These are phyloP conservation scores for Iberis pinnata DNA, from an alignment of 345 rosid species.

Conservation along the genomic window DNA sequence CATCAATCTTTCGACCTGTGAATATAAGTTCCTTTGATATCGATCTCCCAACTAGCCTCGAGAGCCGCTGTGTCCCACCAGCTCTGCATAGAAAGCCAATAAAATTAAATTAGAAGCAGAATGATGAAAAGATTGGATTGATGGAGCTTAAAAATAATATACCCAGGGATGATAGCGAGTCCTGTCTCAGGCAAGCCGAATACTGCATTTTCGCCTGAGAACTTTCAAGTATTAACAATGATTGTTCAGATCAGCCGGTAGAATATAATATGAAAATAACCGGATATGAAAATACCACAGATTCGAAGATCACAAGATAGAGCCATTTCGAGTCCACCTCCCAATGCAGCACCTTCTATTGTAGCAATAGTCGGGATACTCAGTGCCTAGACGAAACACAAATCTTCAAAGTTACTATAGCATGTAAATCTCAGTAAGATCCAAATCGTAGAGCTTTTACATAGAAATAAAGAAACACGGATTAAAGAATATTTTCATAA, in stretches of 20 bases:
- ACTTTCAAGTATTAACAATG: not conserved
- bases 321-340: constrained; percentile 99
- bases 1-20: constrained; percentile 69
- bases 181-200: constrained; percentile 95
- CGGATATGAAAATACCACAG: constrained; percentile 48
- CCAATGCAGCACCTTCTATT: constrained; percentile 85
- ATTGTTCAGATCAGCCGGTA: not conserved
- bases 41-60: constrained; percentile 76
- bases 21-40: constrained; percentile 77
- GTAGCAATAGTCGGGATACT: constrained; percentile 75
- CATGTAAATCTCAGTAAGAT: not conserved
- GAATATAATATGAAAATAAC: not conserved
- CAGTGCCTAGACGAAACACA: constrained; percentile 48
- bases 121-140: not conserved
- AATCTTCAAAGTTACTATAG: constrained; percentile 11
- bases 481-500: not conserved
- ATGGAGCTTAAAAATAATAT: constrained; percentile 14
- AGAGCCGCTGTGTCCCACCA: constrained; percentile 90
- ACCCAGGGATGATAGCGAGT: constrained; percentile 96
- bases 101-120: constrained; percentile 4
- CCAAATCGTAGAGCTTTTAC: not conserved
- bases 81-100: constrained; percentile 46
- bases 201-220: constrained; percentile 67
- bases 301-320: constrained; percentile 84
- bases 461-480: not conserved